Conservation (phyloP, 805 yeast species). For the Sporopachydermia quercuum region DNA sequence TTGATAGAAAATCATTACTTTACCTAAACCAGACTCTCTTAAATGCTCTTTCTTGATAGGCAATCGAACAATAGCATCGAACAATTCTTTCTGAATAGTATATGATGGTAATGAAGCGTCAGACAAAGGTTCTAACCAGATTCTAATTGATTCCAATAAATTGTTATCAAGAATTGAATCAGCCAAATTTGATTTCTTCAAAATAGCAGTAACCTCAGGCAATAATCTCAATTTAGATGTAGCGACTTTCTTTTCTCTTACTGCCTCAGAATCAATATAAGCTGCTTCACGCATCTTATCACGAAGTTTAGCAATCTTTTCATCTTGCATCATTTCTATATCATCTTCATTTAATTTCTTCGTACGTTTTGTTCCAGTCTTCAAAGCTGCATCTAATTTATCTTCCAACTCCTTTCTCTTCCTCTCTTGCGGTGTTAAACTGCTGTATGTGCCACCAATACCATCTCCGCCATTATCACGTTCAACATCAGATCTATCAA, state of each 20-base stretch:
- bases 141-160: conserved; percentile 78
- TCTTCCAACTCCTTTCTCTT: conserved; percentile 71
- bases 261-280: conserved; percentile 46
- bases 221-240: conserved; percentile 65
- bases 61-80: conserved; percentile 53
- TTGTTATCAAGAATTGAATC: conserved; percentile 92
- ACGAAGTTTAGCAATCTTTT: conserved; percentile 63
- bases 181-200: conserved; percentile 72
- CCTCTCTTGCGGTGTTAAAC: conserved; percentile 19
- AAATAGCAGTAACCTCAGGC: conserved; percentile 60
- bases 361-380: conserved; percentile 45
- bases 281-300: conserved; percentile 86
- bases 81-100: conserved; percentile 82
- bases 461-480: conserved; percentile 9
- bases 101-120: conserved; percentile 97
- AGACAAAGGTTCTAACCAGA: conserved; percentile 97
- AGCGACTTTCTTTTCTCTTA: conserved; percentile 43
- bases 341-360: conserved; percentile 79
- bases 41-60: conserved; percentile 94
- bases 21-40: conserved; percentile 89
- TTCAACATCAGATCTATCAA: conserved; percentile 7
- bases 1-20: conserved; percentile 86
- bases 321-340: conserved; percentile 90
- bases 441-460: conserved; percentile 10
- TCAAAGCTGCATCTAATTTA: conserved; percentile 62